Conservation (phyloP, 2,329 filamentous ascomycete species). For the Lasiodiplodia sp. region DNA sequence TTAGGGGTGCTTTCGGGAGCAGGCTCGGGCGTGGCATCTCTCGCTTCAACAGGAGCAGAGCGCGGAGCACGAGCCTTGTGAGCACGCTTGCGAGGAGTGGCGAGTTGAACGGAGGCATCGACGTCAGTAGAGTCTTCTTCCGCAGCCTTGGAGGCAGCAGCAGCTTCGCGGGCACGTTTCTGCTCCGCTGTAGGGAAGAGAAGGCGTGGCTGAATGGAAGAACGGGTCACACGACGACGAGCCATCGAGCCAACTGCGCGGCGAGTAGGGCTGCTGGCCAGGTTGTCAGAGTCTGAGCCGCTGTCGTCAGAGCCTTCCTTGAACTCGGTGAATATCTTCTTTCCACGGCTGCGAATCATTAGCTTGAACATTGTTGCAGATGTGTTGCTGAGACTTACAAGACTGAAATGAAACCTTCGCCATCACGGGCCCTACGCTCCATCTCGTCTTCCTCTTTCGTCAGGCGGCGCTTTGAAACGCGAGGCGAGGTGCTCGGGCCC, state of each 20-base stretch:
- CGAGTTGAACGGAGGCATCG: constrained; percentile 41
- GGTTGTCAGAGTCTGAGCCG: constrained; percentile 1
- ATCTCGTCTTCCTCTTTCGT: constrained; percentile 67
- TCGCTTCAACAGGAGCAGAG: constrained; percentile 35
- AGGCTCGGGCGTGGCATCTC: constrained; percentile 29
- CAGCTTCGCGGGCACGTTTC: constrained; percentile 50
- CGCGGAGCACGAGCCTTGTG: constrained; percentile 38
- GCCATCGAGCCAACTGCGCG: constrained; percentile 32
- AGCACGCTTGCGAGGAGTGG: constrained; percentile 22
- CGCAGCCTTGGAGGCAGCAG: constrained; percentile 56
- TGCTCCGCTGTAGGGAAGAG: constrained; percentile 68
- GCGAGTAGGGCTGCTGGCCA: constrained; percentile 13
- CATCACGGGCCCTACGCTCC: constrained; percentile 68
- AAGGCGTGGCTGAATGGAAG: constrained; percentile 74
- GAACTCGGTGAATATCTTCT: constrained; percentile 78
- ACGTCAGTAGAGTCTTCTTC: constrained; percentile 67
- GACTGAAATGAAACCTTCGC: constrained; percentile 76
- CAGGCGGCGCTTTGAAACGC: constrained; percentile 54
- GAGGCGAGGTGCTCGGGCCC: constrained; percentile 4
- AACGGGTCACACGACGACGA: constrained; percentile 66
- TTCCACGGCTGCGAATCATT: constrained; percentile 70
- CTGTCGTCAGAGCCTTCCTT: constrained; percentile 22
- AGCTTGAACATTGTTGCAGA: neutral
- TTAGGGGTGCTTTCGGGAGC: constrained; percentile 35
- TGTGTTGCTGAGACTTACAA: constrained; percentile 69